A percentile compares a stretch with the other conserved stretches of the same genome.
Conservation (phyloP, 129 eudicot species). For the Centella asiatica region DNA sequence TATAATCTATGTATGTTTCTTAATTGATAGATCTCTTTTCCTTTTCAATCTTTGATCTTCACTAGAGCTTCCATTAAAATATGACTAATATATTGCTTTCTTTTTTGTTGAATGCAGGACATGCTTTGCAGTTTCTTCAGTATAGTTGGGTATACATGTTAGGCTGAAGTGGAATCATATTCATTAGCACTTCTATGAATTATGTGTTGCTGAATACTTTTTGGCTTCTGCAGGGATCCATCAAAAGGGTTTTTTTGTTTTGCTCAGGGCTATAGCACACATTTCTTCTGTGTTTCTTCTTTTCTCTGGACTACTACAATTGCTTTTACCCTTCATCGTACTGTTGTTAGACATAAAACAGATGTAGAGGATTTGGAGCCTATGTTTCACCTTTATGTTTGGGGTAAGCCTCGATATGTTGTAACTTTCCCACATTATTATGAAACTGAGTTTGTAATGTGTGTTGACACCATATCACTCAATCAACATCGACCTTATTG, state of each 20-base stretch:
- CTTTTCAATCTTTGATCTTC: not conserved
- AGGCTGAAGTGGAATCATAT: slow-evolving; percentile 19
- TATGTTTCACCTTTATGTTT: slow-evolving; percentile 91
- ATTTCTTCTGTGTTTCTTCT: slow-evolving; percentile 92
- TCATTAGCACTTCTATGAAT: slow-evolving; percentile 15
- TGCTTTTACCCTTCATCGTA: slow-evolving; percentile 94
- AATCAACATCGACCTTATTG: not conserved
- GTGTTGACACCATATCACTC: not conserved
- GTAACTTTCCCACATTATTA: not conserved
- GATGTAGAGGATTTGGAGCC: slow-evolving; percentile 98
- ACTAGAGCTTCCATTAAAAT: slow-evolving; percentile 5
- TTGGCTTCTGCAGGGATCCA: slow-evolving; percentile 71
- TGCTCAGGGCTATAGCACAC: slow-evolving; percentile 95
- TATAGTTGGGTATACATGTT: slow-evolving; percentile 67
- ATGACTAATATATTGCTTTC: slow-evolving; percentile 13
- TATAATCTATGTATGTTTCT: too few relatives aligned
- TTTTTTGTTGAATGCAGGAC: slow-evolving; percentile 56
- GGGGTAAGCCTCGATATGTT: slow-evolving; percentile 58
- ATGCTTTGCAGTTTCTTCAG: slow-evolving; percentile 96
- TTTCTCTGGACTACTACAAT: slow-evolving; percentile 94
- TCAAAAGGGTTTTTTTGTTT: slow-evolving; percentile 95
- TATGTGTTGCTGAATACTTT: slow-evolving; percentile 12
- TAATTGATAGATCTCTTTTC: slow-evolving; percentile 9
- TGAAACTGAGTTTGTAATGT: not conserved
- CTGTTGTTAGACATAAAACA: slow-evolving; percentile 94